Evolutionary conservation across 345 rosid species (phyloP), one percentile per base, ranked within the genome.

Genomic region (Clarkia xantiana): DNA sequence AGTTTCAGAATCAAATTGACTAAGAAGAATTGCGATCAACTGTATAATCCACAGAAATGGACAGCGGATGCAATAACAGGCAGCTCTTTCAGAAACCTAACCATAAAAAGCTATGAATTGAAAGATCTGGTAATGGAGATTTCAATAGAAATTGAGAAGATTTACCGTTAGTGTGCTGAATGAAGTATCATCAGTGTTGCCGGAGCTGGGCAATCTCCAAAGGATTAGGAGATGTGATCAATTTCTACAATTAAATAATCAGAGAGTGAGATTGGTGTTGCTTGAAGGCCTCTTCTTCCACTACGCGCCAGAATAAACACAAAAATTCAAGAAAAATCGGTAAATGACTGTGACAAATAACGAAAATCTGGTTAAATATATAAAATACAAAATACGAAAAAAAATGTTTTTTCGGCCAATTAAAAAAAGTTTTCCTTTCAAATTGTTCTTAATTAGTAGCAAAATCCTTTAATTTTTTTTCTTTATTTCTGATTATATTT

Each of bases 251-350:
- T 0, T 13, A 14, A 9, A 34, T 40, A 29, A 42, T 11, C 40
- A 18, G 66, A 53, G 6, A 42, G 43, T 29, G 34, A 29, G 36
- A 29, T 36, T 29, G 29, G 41, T 20, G 58, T 67, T 57, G 73
- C 77, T 76, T 71, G 45, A 25, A 69, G 49, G 75, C 14, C 42
- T 68, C 61, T 61, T 22, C 69, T 58, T 59, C 67, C 46, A 49
- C 25, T 18, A 46, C 4, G 57, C 18, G 47, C 67, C 72, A 72
- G 40, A 47, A 20, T 47, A 62, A 45, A 20, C 19, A 3, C 17
- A n/a, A 16, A 44, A 44, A 44, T 3, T 15, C 17, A 44, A 14
- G 18, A 44, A 46, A 29, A 5, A n/a, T 41, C 16, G 6, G n/a
- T n/a, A n/a, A n/a, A n/a, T n/a, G n/a, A n/a, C n/a, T n/a, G 19